Evolutionary conservation across 441 rosid species (phyloP).

Genomic region (Corymbia calophylla): DNA sequence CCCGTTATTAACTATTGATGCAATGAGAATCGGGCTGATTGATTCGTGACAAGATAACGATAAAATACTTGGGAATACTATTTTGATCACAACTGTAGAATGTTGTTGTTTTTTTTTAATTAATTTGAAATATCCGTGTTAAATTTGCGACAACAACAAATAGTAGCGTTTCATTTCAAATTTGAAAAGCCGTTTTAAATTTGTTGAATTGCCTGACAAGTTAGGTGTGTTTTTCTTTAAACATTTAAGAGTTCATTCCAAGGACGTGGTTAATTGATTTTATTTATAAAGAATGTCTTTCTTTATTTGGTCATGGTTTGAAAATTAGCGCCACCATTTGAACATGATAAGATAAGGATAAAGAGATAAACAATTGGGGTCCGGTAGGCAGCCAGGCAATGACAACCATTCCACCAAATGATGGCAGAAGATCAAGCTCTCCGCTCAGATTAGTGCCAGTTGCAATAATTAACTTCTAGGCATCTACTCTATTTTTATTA

Average conservation of each 20-base stretch:
- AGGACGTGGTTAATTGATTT: neutral
- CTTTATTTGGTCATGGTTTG: neutral
- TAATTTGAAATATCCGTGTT: neutral
- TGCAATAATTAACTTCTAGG: neutral
- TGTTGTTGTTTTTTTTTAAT: neutral
- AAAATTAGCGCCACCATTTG: neutral
- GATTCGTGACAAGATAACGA: neutral
- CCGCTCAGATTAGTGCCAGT: neutral
- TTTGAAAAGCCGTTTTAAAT: neutral
- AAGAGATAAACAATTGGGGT: neutral
- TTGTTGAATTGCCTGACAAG: neutral
- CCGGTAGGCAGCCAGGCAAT: neutral
- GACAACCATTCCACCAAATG: neutral
- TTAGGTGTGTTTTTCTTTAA: neutral
- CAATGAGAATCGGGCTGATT: rapidly evolving
- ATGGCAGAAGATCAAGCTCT: neutral
- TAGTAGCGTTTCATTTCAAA: neutral
- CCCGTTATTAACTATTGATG: rapidly evolving
- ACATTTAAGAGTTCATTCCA: neutral
- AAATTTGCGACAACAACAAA: neutral
- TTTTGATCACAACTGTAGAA: neutral
- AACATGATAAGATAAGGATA: neutral
- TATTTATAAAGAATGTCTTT: neutral
- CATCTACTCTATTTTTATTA: neutral
- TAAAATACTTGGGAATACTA: rapidly evolving